phyloP scores from a whole-genome alignment of 108 stramenopile genomes.

The Cyclotella atomus region DNA sequence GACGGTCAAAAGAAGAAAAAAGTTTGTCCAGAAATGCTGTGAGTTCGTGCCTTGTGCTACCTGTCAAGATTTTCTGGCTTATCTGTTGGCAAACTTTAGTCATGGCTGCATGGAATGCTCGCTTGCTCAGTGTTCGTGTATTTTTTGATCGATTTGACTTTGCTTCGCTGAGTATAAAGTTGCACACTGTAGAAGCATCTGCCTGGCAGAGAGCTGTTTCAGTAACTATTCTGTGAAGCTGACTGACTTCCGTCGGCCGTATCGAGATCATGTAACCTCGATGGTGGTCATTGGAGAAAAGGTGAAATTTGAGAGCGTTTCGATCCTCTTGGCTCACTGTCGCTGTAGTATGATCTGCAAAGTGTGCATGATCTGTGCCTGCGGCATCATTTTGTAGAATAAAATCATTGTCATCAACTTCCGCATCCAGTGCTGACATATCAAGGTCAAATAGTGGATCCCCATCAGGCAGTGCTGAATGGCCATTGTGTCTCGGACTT shows the following conservation, averaged over 20 bases:
- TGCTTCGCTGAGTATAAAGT: conserved; percentile 66
- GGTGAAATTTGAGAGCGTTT: conserved; percentile 74
- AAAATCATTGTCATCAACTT: conserved; percentile 43
- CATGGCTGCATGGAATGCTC: conserved; percentile 83
- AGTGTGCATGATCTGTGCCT: conserved; percentile 22
- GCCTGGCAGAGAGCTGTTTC: conserved; percentile 75
- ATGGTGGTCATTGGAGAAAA: conserved; percentile 63
- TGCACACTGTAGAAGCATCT: conserved; percentile 69
- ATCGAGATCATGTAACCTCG: conserved; percentile 82
- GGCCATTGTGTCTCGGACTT: conserved; percentile 34
- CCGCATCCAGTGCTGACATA: conserved; percentile 36
- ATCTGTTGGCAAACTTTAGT: conserved; percentile 41
- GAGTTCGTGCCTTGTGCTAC: conserved; percentile 53
- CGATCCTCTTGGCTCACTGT: conserved; percentile 15
- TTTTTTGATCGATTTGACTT: conserved; percentile 42
- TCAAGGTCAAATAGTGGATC: conserved; percentile 39
- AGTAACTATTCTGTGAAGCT: conserved; percentile 70
- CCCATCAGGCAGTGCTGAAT: conserved; percentile 31
- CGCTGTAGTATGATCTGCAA: conserved; percentile 14
- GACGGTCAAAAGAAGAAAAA: conserved; percentile 82
- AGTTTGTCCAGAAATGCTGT: conserved; percentile 70
- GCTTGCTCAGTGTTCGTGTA: conserved; percentile 61
- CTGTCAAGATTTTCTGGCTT: conserved; percentile 11
- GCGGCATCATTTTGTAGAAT: conserved; percentile 45
- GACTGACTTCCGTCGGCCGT: conserved; percentile 70